A percentile compares a stretch with the other conserved stretches of the same genome.
These are phyloP conservation scores for Kazachstania kunashirensis DNA, from an alignment of 805 yeast species.

Conservation along the genomic window DNA sequence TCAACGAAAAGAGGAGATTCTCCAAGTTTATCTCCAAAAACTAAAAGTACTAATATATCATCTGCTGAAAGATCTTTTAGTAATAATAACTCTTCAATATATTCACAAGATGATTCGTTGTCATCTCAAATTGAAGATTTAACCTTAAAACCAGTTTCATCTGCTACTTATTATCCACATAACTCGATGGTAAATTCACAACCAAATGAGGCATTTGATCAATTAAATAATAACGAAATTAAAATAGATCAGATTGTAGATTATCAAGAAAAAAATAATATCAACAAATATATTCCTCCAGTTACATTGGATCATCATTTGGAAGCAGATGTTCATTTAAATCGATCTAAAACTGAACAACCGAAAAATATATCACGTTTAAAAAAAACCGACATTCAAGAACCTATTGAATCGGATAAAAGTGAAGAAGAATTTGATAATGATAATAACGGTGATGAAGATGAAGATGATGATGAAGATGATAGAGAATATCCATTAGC, in stretches of 20 bases:
- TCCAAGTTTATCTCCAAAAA: not conserved
- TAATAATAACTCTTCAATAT: no score
- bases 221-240: no score
- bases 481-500: slow-evolving; percentile 53
- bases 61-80: not conserved
- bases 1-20: not conserved
- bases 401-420: no score
- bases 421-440: not conserved
- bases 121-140: slow-evolving; percentile 5
- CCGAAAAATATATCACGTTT: no score
- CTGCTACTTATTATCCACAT: slow-evolving; percentile 66
- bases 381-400: no score
- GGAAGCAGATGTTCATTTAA: no score
- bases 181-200: slow-evolving; percentile 31
- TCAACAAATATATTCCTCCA: no score
- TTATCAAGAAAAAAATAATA: no score
- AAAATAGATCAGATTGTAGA: no score
- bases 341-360: no score
- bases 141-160: slow-evolving; percentile 49
- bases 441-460: slow-evolving; percentile 14
- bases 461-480: slow-evolving; percentile 21
- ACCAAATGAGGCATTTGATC: no score
- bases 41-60: not conserved
- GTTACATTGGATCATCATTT: no score
- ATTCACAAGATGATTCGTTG: not conserved